These are phyloP conservation scores for Aspergillus nanangensis DNA, from an alignment of 495 filamentous ascomycete species.

Conservation along the genomic window DNA sequence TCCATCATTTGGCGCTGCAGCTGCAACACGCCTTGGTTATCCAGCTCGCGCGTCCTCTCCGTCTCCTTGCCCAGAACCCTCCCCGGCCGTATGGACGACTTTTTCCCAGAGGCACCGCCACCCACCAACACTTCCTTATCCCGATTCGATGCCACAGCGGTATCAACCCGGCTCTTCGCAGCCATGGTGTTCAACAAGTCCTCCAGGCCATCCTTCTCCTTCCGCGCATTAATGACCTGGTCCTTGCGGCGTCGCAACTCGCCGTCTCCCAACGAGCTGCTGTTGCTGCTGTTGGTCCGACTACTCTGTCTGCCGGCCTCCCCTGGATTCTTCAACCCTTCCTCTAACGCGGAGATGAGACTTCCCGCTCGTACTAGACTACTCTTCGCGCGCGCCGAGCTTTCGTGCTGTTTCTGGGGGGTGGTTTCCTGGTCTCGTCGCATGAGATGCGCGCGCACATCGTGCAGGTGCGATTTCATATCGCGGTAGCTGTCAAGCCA, in stretches of 20 bases:
- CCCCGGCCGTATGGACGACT: slow-evolving; percentile 38
- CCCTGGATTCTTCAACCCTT: slow-evolving; percentile 54
- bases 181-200: slow-evolving; percentile 71
- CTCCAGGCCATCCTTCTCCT: slow-evolving; percentile 85
- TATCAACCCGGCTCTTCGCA: slow-evolving; percentile 46
- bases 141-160: slow-evolving; percentile 43
- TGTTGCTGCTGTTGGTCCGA: neutral
- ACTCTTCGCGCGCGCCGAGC: slow-evolving; percentile 74
- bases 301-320: slow-evolving; percentile 1
- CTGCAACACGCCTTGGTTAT: slow-evolving; percentile 85
- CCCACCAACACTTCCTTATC: slow-evolving; percentile 54
- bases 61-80: slow-evolving; percentile 87
- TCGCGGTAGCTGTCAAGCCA: slow-evolving; percentile 88
- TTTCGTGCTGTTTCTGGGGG: slow-evolving; percentile 68
- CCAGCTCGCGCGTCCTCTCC: slow-evolving; percentile 78
- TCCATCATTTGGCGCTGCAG: slow-evolving; percentile 78
- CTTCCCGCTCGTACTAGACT: slow-evolving; percentile 70
- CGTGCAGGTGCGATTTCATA: slow-evolving; percentile 77
- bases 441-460: slow-evolving; percentile 71
- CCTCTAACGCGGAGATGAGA: slow-evolving; percentile 62
- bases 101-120: slow-evolving; percentile 16
- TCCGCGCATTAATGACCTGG: slow-evolving; percentile 67
- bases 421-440: slow-evolving; percentile 69
- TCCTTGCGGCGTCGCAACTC: slow-evolving; percentile 80
- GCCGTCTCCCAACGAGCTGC: slow-evolving; percentile 67